Percentiles rank a stretch among this genome's conserved stretches.
Evolutionary conservation across 768 basidiomycete species (phyloP).

Genomic region (Panaeolus papilionaceus): DNA sequence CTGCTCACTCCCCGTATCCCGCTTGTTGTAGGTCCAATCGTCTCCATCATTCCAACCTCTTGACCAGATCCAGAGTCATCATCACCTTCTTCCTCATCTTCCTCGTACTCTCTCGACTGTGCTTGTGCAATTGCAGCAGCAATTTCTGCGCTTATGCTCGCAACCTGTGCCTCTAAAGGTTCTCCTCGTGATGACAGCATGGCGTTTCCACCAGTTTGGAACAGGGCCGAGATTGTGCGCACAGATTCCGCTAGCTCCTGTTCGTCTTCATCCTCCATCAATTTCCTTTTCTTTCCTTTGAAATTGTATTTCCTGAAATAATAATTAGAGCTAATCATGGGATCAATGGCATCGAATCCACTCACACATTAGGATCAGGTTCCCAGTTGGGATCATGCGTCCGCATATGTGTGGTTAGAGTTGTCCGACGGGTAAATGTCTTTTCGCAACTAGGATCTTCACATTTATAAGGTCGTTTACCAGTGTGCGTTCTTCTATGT

Average conservation of each 20-base stretch:
- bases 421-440: constrained; percentile 87
- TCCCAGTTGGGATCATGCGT: constrained; percentile 88
- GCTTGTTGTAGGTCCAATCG: constrained; percentile 65
- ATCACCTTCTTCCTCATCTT: constrained; percentile 59
- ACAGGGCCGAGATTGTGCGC: constrained; percentile 74
- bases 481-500: constrained; percentile 89
- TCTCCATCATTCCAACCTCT: constrained; percentile 54
- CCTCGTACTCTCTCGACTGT: constrained; percentile 64
- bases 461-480: constrained; percentile 87
- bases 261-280: constrained; percentile 60
- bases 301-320: constrained; percentile 73
- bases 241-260: constrained; percentile 74
- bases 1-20: constrained; percentile 57
- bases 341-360: constrained; percentile 21
- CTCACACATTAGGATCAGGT: constrained; percentile 83
- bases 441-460: constrained; percentile 85
- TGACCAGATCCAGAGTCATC: constrained; percentile 58
- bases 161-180: constrained; percentile 68
- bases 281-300: constrained; percentile 72
- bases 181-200: constrained; percentile 44
- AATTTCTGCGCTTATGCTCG: constrained; percentile 82
- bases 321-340: constrained; percentile 28
- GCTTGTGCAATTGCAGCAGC: constrained; percentile 82
- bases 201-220: constrained; percentile 54
- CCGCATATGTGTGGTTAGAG: constrained; percentile 86